Evolutionary conservation across 2,329 filamentous ascomycete genomes (phyloP), one percentile per base, ranked within the genome.

Genomic region (Endocalyx cinctus): DNA sequence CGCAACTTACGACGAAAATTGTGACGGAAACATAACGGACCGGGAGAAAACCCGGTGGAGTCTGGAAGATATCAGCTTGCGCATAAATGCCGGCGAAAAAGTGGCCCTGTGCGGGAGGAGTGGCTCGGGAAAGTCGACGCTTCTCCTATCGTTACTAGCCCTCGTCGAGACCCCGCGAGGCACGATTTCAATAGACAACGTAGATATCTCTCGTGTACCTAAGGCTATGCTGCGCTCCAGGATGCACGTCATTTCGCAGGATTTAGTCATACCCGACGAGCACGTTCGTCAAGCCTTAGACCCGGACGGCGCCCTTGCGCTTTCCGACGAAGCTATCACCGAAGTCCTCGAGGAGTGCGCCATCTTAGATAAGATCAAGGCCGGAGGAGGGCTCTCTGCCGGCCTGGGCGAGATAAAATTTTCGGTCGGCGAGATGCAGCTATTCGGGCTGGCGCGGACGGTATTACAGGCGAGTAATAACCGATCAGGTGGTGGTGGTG

Each of bases 221-320:
- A 77, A 69, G 10, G 72, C 81, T 48, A 63, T 70, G 0, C 64
- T 84, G 1, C 74, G 79, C 13, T 70, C 68, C 10, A 62, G 78
- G n/a, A 63, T 83, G 15, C 82, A 77, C 0, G 82, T 83, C 54
- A 69, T 84, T 5, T 77, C 79, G 0, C 79, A 84, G 52, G 79
- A 84, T 31, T 63, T 67, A 18, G 54, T 67, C 34, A 50, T 62
- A 7, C 53, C 66, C 8, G 57, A 57, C 8, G 63, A 61, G 14
- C 62, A 51, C 5, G 48, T 71, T 5, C 60, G 62, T 13, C 49
- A 58, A 13, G 70, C 70, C 18, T 51, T 67, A 5, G 65, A 69
- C 37, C 64, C 66, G 1, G 42, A 51, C 4, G 42, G 45, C n/a
- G n/a, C n/a, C n/a, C n/a, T n/a, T 5, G 39, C 42, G n/a, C 48